phyloP scores from a whole-genome alignment of 768 basidiomycete species.

The Megacollybia marginata region DNA sequence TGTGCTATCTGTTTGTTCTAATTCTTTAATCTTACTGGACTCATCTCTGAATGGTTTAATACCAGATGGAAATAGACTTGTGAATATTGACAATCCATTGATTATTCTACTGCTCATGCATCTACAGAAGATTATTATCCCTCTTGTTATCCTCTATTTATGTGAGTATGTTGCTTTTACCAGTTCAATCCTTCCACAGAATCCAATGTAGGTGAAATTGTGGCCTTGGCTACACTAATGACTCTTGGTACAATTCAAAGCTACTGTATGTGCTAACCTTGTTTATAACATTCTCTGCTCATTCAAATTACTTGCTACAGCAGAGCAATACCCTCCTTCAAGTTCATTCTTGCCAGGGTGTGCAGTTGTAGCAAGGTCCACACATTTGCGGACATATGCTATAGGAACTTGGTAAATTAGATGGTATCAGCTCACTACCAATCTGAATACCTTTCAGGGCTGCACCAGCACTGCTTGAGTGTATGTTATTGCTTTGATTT shows the following conservation, averaged over 20 bases:
- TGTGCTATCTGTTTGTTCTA: constrained; percentile 10
- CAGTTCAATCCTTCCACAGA: too few species aligned
- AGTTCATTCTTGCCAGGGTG: constrained; percentile 8
- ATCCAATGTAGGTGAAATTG: neutral
- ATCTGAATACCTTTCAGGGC: constrained; percentile 1
- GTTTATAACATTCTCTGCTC: neutral
- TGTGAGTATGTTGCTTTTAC: too few species aligned
- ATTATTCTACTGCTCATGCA: too few species aligned
- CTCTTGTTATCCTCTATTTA: too few species aligned
- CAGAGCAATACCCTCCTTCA: constrained; percentile 3
- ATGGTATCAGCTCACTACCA: neutral
- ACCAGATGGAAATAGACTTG: too few species aligned
- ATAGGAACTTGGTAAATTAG: constrained; percentile 7
- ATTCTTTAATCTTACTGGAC: neutral
- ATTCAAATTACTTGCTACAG: neutral
- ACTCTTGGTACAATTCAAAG: constrained; percentile 5
- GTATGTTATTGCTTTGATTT: constrained; percentile 1
- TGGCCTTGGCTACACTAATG: neutral
- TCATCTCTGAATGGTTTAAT: too few species aligned
- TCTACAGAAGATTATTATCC: too few species aligned
- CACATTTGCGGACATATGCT: constrained; percentile 5
- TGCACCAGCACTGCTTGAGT: constrained; percentile 11
- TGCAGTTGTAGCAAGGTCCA: constrained; percentile 1
- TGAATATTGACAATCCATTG: too few species aligned
- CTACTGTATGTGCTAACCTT: neutral